These are phyloP conservation scores for Clonostachys sp. DNA, from an alignment of 2,329 filamentous ascomycete species.

Conservation along the genomic window DNA sequence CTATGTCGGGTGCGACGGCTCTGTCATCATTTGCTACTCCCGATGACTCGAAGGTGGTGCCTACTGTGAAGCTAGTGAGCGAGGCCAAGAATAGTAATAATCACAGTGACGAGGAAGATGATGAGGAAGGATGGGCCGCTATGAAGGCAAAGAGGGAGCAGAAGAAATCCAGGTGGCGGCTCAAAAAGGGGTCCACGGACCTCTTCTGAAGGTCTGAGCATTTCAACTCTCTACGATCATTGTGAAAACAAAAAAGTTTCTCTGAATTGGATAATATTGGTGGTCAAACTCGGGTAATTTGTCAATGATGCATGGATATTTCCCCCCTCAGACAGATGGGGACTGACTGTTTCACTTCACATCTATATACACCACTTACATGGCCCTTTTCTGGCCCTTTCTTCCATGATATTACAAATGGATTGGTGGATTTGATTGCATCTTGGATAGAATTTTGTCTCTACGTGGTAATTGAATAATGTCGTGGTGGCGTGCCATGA, in stretches of 20 bases:
- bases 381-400: no score
- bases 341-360: no score
- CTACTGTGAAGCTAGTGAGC: conserved; percentile 28
- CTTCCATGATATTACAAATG: no score
- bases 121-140: conserved; percentile 65
- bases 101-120: conserved; percentile 44
- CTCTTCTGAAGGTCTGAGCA: background rate
- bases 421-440: background rate
- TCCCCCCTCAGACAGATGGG: no score
- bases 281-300: no score
- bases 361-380: no score
- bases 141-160: conserved; percentile 67
- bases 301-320: no score
- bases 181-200: conserved; percentile 43
- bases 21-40: conserved; percentile 6
- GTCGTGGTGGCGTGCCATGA: background rate
- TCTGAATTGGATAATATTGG: no score
- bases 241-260: no score
- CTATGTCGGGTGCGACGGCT: conserved; percentile 24
- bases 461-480: conserved; percentile 2
- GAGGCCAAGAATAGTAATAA: conserved; percentile 27
- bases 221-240: no score
- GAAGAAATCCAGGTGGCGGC: conserved; percentile 62
- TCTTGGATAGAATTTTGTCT: background rate
- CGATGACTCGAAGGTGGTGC: conserved; percentile 22